Evolutionary conservation across 2,329 filamentous ascomycete species (phyloP).

Genomic region (Exutisphaerella laricina): DNA sequence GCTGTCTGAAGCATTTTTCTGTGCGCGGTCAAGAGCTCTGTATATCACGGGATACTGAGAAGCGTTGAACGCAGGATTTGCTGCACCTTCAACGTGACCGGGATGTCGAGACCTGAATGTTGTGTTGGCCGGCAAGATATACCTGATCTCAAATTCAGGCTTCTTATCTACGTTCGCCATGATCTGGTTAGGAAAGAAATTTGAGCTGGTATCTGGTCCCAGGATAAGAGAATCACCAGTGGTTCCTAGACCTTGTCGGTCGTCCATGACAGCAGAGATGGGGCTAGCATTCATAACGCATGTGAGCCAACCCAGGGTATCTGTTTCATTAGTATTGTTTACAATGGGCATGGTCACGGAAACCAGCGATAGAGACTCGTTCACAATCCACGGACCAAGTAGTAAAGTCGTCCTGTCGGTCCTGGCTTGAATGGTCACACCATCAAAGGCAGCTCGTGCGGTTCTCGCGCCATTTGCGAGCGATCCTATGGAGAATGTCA

Average conservation of each 20-base stretch:
- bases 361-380: constrained; percentile 66
- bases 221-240: constrained; percentile 67
- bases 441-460: constrained; percentile 38
- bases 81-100: constrained; percentile 31
- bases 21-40: constrained; percentile 48
- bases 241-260: constrained; percentile 62
- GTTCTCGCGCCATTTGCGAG: constrained; percentile 27
- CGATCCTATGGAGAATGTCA: constrained; percentile 52
- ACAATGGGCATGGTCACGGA: constrained; percentile 78
- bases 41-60: constrained; percentile 58
- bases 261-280: constrained; percentile 57
- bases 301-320: constrained; percentile 78
- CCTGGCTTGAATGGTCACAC: constrained; percentile 36
- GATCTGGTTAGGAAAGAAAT: constrained; percentile 43
- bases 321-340: constrained; percentile 54
- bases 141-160: constrained; percentile 25
- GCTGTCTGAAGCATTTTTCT: constrained; percentile 46
- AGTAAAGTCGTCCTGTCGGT: constrained; percentile 54
- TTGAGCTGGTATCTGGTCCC: constrained; percentile 61
- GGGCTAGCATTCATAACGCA: constrained; percentile 64
- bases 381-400: constrained; percentile 68
- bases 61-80: constrained; percentile 54
- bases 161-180: constrained; percentile 25
- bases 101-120: constrained; percentile 27
- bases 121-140: constrained; percentile 27